Evolutionary conservation across 768 basidiomycete species (phyloP), one percentile per base, ranked within the genome.

Genomic region (Chalciporus piperatus): DNA sequence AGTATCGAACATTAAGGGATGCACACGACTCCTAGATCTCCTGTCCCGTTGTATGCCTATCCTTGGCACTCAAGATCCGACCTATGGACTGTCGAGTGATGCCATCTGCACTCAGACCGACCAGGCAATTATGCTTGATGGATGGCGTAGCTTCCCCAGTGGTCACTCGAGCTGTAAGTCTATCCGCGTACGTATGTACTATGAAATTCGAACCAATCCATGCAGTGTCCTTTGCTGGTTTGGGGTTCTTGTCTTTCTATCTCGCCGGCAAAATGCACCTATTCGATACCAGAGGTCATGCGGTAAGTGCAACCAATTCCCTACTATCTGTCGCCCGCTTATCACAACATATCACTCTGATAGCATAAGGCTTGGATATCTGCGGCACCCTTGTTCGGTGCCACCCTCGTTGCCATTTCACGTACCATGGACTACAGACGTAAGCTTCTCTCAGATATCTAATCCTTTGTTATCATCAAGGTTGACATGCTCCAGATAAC

Each of bases 351-450:
- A 25, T 43, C 11, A 32, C 39, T 63, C 20, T 47, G 49, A 28
- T 51, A 85, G 80, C 70, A 79, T 20, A 94, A 93, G 67, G 85
- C 89, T 13, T 99, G 95, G 95, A 67, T 95, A 38, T 76, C 88
- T 0, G 60, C 94, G 0, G 67, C 81, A 0, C 97, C 96, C 2
- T 78, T 96, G 41, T 70, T 83, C 28, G 93, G 78, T 9, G 94
- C 92, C 2, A 74, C 84, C 11, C 72, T 92, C 4, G 85, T 92
- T 9, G 89, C 89, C 3, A 83, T 94, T 47, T 88, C 86, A 6
- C 83, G 95, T 17, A 94, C 90, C 3, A 94, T 95, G 89, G 94
- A 96, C 69, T 87, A 87, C 59, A 80, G 93, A 51, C 92, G 88
- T 90, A 61, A 19, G 49, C 8, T 46, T 45, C 13, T 13, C 30